Base-by-base conservation (phyloP, 805 yeast genomes). In the Lipomyces sp. region DNA sequence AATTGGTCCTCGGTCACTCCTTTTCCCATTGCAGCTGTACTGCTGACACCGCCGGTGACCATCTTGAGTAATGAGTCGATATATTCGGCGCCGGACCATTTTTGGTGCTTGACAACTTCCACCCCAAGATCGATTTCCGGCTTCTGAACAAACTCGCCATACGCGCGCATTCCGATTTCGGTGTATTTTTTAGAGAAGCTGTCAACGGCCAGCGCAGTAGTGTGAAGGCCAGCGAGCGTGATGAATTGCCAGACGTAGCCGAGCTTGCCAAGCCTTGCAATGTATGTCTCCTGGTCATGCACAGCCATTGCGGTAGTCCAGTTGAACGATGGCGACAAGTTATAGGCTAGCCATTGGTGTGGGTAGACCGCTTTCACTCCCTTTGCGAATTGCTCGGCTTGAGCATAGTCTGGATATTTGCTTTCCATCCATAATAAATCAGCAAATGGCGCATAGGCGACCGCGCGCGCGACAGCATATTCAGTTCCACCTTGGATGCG, bases 341-440 rank as follows among this genome's bases (percentile, higher is more conserved):
- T 94, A 84, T 94, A 94, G 62, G 98, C 96, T 73, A 94, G 85
- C 98, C 98, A 93, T 81, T 94, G 93, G 72, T 90, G 84, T 73
- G 98, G 98, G 80, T 78, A 90, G 66, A 82, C 83, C 42, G 86
- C 85, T 77, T 88, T 86, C 72, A 94, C 96, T 76, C 98, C 98
- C 57, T 87, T 90, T 64, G 98, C 95, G 76, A 94, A 94, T 81
- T 92, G 97, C 80, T 87, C 86, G 71, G 98, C 98, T 82, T 94
- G 98, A 67, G 83, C 85, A 81, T 85, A 93, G 80, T 92, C 97
- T 73, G 98, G 98, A 73, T 90, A 85, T 79, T 93, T 93, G 67
- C 97, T 89, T 84, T 94, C 98, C 98, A 94, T 93, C 98, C 98
- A 94, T 74, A 93, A 88, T 82, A 94, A 84, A 80, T 93, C 98